phyloP scores from a whole-genome alignment of 1,139 yeast species.

The Sugiyamaella xylanicola region DNA sequence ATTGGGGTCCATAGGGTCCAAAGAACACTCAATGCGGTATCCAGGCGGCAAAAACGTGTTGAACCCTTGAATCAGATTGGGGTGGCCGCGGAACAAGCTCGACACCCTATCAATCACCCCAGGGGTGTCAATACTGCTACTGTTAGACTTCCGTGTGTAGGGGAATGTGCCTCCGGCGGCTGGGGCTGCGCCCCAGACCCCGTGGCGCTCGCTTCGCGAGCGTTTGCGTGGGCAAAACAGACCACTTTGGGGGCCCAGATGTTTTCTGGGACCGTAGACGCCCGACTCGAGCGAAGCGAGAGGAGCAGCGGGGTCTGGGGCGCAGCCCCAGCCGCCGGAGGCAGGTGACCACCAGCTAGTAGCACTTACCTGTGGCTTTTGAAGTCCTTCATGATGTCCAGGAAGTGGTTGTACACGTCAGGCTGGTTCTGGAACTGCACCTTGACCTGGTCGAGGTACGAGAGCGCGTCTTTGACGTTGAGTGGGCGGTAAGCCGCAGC shows the following conservation, averaged over 20 bases:
- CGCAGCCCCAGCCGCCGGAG: not conserved
- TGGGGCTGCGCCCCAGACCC: conserved; percentile 1
- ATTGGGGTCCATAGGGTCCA: conserved; percentile 86
- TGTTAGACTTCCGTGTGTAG: conserved; percentile 1
- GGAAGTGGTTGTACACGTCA: conserved; percentile 91
- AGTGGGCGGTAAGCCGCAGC: conserved; percentile 71
- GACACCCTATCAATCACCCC: conserved; percentile 97
- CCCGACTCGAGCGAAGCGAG: not conserved
- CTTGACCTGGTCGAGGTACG: conserved; percentile 94
- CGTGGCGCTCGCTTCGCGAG: not conserved
- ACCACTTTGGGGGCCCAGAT: too few species aligned
- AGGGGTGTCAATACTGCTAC: conserved; percentile 85
- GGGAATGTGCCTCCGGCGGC: not conserved
- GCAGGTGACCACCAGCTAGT: not conserved
- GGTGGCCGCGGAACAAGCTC: conserved; percentile 86
- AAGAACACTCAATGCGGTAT: conserved; percentile 87
- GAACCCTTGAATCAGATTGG: conserved; percentile 91
- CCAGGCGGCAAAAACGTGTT: conserved; percentile 98
- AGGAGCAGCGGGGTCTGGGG: not conserved
- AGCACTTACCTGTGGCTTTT: conserved; percentile 73
- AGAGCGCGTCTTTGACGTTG: conserved; percentile 93
- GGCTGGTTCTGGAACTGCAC: conserved; percentile 90
- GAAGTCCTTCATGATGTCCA: conserved; percentile 98
- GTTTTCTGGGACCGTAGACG: not conserved
- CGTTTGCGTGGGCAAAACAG: too few species aligned